phyloP scores from a whole-genome alignment of 306 rosid species.

The Malus domestica region DNA sequence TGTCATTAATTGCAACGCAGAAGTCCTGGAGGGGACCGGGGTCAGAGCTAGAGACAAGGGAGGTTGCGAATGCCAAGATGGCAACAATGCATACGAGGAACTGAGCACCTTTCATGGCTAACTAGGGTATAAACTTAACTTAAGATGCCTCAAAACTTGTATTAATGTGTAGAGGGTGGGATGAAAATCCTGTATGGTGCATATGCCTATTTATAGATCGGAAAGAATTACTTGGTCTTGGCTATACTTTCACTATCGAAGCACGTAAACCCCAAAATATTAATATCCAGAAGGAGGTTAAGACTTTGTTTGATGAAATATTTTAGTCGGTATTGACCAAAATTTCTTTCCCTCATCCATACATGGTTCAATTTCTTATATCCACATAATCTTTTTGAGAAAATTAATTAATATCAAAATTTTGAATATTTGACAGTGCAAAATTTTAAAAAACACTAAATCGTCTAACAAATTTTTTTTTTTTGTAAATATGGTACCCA shows the following conservation, averaged over 20 bases:
- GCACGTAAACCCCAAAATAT: not conserved
- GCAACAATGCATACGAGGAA: not conserved
- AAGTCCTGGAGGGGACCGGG: constrained; percentile 11
- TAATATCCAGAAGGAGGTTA: not conserved
- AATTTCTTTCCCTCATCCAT: too few relatives aligned
- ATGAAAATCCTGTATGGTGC: not conserved
- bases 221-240: not conserved
- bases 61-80: not conserved
- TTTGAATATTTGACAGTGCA: too few relatives aligned
- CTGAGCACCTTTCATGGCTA: not conserved
- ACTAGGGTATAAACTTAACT: not conserved
- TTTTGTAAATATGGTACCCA: too few relatives aligned
- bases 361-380: too few relatives aligned
- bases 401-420: too few relatives aligned
- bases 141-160: not conserved
- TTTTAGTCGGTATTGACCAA: not conserved
- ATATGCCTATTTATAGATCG: not conserved
- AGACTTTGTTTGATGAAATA: not conserved
- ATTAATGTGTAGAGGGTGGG: not conserved
- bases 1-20: not conserved
- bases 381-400: too few relatives aligned
- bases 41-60: not conserved
- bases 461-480: too few relatives aligned
- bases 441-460: too few relatives aligned
- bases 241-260: not conserved